Conservation (phyloP, 2,329 filamentous ascomycete genomes). For the Diaporthe amygdali region DNA sequence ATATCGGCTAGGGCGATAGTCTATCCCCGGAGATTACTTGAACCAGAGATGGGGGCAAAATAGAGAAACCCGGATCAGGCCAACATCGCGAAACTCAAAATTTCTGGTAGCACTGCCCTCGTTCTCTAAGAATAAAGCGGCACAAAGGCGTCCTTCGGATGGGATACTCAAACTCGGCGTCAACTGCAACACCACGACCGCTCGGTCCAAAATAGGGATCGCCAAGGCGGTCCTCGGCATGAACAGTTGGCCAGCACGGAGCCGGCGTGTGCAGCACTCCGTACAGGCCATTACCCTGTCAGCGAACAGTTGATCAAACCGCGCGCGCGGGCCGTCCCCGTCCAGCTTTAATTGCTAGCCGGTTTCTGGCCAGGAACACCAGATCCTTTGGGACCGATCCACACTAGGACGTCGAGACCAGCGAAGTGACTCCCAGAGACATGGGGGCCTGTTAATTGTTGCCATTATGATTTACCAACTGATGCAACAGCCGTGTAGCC, state of each 20-base stretch:
- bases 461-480: not conserved
- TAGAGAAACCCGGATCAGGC: constrained; percentile 13
- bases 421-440: not conserved
- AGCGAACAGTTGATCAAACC: constrained; percentile 17
- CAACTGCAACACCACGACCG: not conserved
- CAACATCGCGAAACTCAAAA: constrained; percentile 24
- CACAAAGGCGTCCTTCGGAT: not conserved
- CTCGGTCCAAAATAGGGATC: constrained; percentile 8
- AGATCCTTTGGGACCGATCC: not conserved
- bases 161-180: not conserved
- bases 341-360: constrained; percentile 7
- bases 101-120: not conserved
- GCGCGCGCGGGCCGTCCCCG: constrained; percentile 22
- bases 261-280: constrained; percentile 1
- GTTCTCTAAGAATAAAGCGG: constrained; percentile 1
- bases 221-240: constrained; percentile 22
- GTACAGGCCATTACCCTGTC: constrained; percentile 16
- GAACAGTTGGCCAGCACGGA: constrained; percentile 18
- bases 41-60: constrained; percentile 15
- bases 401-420: not conserved
- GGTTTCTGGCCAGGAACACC: not conserved
- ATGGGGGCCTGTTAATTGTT: not conserved
- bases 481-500: not conserved
- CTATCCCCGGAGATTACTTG: constrained; percentile 25
- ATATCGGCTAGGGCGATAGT: constrained; percentile 26